A percentile compares a stretch with the other conserved stretches of the same genome.
Conservation (phyloP, 2,329 filamentous ascomycete genomes). For the Verticillium nonalfalfae region DNA sequence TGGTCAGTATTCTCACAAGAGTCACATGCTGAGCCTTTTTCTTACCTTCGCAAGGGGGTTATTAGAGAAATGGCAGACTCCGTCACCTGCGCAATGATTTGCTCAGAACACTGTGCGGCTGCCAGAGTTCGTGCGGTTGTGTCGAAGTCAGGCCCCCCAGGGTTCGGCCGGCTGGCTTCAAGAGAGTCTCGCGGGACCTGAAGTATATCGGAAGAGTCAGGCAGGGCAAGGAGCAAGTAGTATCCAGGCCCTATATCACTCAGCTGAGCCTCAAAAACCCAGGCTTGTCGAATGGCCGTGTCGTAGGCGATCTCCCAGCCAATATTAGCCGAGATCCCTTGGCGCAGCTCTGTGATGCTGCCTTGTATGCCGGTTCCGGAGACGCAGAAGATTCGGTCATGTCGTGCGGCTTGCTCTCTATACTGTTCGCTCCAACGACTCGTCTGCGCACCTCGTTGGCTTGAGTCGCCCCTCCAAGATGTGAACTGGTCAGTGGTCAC, state of each 20-base stretch:
- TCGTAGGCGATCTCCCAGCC: slow-evolving; percentile 48
- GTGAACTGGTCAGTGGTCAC: slow-evolving; percentile 35
- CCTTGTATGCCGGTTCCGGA: slow-evolving; percentile 58
- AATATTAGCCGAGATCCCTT: slow-evolving; percentile 64
- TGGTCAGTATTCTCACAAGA: not conserved
- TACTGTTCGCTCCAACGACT: slow-evolving; percentile 5
- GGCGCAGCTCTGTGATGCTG: slow-evolving; percentile 60
- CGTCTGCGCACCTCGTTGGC: slow-evolving; percentile 13
- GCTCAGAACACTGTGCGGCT: slow-evolving; percentile 26
- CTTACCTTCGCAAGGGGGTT: slow-evolving; percentile 28
- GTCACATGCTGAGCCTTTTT: not conserved
- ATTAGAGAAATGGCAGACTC: slow-evolving; percentile 36
- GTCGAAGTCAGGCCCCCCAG: slow-evolving; percentile 38
- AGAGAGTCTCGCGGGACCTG: slow-evolving; percentile 41
- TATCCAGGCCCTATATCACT: slow-evolving; percentile 19
- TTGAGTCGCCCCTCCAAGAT: slow-evolving; percentile 22
- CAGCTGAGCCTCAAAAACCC: slow-evolving; percentile 36
- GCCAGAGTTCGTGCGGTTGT: slow-evolving; percentile 45
- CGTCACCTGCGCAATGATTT: slow-evolving; percentile 47
- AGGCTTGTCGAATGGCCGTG: slow-evolving; percentile 42
- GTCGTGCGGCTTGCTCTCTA: not conserved
- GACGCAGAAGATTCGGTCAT: slow-evolving; percentile 58
- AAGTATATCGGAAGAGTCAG: slow-evolving; percentile 40
- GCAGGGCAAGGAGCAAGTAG: slow-evolving; percentile 40
- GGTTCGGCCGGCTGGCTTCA: slow-evolving; percentile 33